Evolutionary conservation across 108 stramenopile species (phyloP).

Genomic region (Skeletonema tropicum): DNA sequence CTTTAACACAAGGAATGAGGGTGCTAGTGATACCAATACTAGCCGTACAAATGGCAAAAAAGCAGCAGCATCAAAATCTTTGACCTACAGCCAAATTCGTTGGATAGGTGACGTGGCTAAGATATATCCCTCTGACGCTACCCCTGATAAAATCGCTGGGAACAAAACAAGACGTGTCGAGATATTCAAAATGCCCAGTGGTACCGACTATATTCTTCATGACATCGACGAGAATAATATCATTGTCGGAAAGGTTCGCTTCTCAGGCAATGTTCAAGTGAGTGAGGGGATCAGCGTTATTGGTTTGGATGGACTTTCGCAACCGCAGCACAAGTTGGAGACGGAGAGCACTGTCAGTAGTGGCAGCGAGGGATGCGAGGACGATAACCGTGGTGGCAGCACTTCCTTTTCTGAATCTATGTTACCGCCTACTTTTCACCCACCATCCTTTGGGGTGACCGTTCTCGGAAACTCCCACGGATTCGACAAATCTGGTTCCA

Average conservation of each 20-base stretch:
- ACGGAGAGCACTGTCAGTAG: slow-evolving; percentile 3
- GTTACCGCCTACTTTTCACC: slow-evolving; percentile 74
- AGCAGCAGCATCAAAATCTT: slow-evolving; percentile 15
- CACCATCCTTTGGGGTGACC: slow-evolving; percentile 94
- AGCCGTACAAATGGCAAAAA: neutral
- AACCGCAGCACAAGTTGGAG: neutral
- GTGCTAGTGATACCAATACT: slow-evolving; percentile 15
- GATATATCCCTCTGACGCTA: slow-evolving; percentile 68
- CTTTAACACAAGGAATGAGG: slow-evolving; percentile 18
- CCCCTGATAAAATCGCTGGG: slow-evolving; percentile 66
- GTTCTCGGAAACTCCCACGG: slow-evolving; percentile 94
- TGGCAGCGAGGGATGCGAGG: neutral
- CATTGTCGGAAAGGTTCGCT: slow-evolving; percentile 74
- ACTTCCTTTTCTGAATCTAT: slow-evolving; percentile 1
- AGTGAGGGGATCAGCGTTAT: slow-evolving; percentile 73
- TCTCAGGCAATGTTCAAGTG: slow-evolving; percentile 72
- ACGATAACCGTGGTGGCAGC: neutral
- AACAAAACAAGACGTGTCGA: slow-evolving; percentile 69
- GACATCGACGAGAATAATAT: slow-evolving; percentile 77
- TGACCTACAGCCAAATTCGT: slow-evolving; percentile 53
- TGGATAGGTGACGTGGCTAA: slow-evolving; percentile 81
- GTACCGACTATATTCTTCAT: slow-evolving; percentile 84
- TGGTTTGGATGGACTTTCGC: slow-evolving; percentile 54
- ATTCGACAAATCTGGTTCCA: slow-evolving; percentile 92
- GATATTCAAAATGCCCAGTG: slow-evolving; percentile 89